Conservation (phyloP, 2,329 filamentous ascomycete species). For the Magnaporthiopsis rhizophila region DNA sequence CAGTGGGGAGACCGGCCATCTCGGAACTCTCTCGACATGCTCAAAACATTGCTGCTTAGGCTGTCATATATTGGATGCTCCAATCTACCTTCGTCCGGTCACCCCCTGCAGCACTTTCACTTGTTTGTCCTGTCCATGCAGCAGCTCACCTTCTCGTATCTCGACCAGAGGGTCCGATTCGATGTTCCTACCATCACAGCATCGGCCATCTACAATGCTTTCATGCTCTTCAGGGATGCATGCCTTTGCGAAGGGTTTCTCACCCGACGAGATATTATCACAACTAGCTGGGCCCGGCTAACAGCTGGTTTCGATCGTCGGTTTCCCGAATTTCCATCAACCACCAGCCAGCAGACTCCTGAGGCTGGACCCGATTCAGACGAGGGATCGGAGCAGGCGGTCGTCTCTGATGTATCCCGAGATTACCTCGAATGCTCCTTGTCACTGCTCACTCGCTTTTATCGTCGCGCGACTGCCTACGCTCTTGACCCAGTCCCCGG, state of each 20-base stretch:
- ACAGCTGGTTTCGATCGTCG: not conserved
- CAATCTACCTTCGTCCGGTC: conserved; percentile 25
- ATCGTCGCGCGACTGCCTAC: conserved; percentile 28
- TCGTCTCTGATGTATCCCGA: conserved; percentile 12
- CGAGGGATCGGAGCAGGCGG: no score
- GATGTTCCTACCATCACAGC: conserved; percentile 30
- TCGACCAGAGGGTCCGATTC: conserved; percentile 25
- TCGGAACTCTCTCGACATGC: conserved; percentile 14
- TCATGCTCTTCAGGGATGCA: conserved; percentile 29
- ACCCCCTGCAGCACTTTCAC: conserved; percentile 15
- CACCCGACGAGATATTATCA: not conserved
- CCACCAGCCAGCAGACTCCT: not conserved
- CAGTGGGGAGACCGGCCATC: conserved; percentile 17
- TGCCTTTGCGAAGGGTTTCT: conserved; percentile 16
- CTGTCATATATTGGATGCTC: conserved; percentile 44
- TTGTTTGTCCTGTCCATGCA: conserved; percentile 10
- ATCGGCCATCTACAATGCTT: conserved; percentile 24
- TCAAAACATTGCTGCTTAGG: conserved; percentile 31
- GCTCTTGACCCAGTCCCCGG: not conserved
- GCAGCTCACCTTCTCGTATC: conserved; percentile 18
- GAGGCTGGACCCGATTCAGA: not conserved
- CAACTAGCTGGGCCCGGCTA: not conserved
- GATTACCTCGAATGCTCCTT: conserved; percentile 31
- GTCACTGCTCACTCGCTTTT: conserved; percentile 30
- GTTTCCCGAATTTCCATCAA: not conserved